Evolutionary conservation across 192 early-diverging fungal genomes (phyloP).

Genomic region (Pecoramyces ruminantium): DNA sequence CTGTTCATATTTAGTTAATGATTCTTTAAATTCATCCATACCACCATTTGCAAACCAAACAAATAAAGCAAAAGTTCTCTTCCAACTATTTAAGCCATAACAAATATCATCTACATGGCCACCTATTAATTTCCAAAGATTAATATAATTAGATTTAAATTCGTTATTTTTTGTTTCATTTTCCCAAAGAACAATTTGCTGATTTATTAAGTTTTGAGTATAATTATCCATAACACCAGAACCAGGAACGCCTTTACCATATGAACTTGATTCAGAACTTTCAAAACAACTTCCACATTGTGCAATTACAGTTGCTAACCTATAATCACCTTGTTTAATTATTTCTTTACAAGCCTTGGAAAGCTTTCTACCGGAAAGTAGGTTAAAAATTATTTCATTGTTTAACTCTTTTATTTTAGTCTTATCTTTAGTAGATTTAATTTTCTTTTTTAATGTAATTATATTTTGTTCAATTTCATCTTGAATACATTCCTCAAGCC

Average conservation of each 20-base stretch:
- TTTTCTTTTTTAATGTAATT: not conserved
- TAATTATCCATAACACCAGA: slow-evolving; percentile 6
- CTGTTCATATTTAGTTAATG: slow-evolving; percentile 15
- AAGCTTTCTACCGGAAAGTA: slow-evolving; percentile 40
- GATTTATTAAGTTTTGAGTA: slow-evolving; percentile 3
- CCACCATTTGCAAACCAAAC: slow-evolving; percentile 32
- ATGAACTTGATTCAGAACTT: not conserved
- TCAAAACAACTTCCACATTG: slow-evolving; percentile 36
- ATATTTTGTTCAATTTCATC: slow-evolving; percentile 19
- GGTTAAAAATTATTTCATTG: slow-evolving; percentile 24
- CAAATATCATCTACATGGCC: slow-evolving; percentile 8
- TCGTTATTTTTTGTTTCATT: not conserved
- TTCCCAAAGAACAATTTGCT: slow-evolving; percentile 20
- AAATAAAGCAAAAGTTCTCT: slow-evolving; percentile 23
- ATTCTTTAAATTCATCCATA: slow-evolving; percentile 6
- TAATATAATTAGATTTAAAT: slow-evolving; percentile 6
- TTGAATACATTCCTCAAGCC: slow-evolving; percentile 44
- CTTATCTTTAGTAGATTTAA: slow-evolving; percentile 7
- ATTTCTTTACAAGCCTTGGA: slow-evolving; percentile 44
- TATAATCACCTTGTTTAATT: slow-evolving; percentile 40
- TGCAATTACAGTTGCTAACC: slow-evolving; percentile 57
- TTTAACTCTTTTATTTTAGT: not conserved
- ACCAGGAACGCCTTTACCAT: slow-evolving; percentile 18
- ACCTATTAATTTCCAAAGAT: slow-evolving; percentile 17
- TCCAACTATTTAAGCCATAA: slow-evolving; percentile 21